Base-by-base conservation (phyloP, 2,329 filamentous ascomycete species). In the Cladophialophora carrionii region DNA sequence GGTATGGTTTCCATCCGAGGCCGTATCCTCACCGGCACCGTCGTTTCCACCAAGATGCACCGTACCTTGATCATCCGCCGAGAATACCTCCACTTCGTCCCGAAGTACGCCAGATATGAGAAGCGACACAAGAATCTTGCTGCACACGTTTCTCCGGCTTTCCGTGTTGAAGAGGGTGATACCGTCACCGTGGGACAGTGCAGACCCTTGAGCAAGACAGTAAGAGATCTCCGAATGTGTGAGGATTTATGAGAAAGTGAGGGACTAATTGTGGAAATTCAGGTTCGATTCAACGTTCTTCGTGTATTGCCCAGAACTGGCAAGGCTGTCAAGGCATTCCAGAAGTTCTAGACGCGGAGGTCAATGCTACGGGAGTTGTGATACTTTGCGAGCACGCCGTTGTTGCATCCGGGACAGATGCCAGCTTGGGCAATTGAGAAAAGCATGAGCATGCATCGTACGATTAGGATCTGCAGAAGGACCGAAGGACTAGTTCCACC, bases 1-100 rank as follows among this genome's bases (percentile, higher is more conserved):
- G 96, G 96, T 82, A 87, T 94, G 82, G 93, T 99, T 82, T 98
- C 95, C 74, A 99, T 99, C 87, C 95, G 95, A 86, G 95, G 95
- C 83, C 94, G 95, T 94, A 99, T 99, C 88, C 87, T 99, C 75
- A 98, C 94, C 81, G 95, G 95, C 79, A 97, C 92, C 80, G 95
- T 99, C 79, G 90, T 98, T 80, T 98, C 94, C 78, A 99, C 95
- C 85, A 99, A 99, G 91, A 99, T 99, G 95, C 95, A 99, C 91
- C 91, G 95, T 85, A 99, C 95, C 78, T 85, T 98, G 81, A 90
- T 99, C 85, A 96, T 99, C 88, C 95, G 95, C 83, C 90, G 95
- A 84, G 95, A 99, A 88, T 99, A 99, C 88, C 92, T 99, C 71
- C 95, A 99, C 88, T 99, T 91, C 86, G 90, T 99, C 81, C 93